Evolutionary conservation across 441 rosid species (phyloP), one percentile per base, ranked within the genome.

Genomic region (Pelargonium fulgidum): DNA sequence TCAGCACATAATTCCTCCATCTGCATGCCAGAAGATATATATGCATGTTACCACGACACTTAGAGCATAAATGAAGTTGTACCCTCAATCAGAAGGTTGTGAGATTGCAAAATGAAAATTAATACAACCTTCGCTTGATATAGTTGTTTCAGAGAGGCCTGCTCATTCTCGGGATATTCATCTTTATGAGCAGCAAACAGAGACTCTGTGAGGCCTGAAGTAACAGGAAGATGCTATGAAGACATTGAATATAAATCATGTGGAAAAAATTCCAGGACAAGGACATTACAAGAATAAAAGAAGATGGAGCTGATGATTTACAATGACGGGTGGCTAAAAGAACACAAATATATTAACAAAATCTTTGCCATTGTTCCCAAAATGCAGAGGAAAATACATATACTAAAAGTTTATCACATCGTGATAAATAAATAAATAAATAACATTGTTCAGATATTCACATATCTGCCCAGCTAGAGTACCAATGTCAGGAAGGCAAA

Each of bases 121-220:
- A 73, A 14, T 36, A 45, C 68, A 68, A 95, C 99, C 95, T 91
- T 95, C 62, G 92, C 89, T 79, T 78, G 86, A 85, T 90, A 95
- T 58, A 90, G 87, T 81, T 95, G 99, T 78, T 76, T 82, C 75
- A 95, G 90, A 80, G 97, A 95, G 76, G 98, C 96, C 77, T 71
- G 93, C 81, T 92, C 98, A 70, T 88, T 89, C 78, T 95, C 98
- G 73, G 93, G 88, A 87, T 90, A 95, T 68, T 95, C 98, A 73
- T 92, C 99, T 82, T 91, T 92, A 86, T 95, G 95, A 72, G 90
- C 76, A 74, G 97, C 89, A 84, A 92, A 95, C 66, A 95, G 85
- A 69, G 97, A 92, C 76, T 92, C 98, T n/a, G 98, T 85, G 72
- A 92, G 90, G 72, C 93, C 97, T 92, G 93, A 70, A 77, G 67